Base-by-base conservation (phyloP, 495 filamentous ascomycete genomes). In the Xylaria venustula region DNA sequence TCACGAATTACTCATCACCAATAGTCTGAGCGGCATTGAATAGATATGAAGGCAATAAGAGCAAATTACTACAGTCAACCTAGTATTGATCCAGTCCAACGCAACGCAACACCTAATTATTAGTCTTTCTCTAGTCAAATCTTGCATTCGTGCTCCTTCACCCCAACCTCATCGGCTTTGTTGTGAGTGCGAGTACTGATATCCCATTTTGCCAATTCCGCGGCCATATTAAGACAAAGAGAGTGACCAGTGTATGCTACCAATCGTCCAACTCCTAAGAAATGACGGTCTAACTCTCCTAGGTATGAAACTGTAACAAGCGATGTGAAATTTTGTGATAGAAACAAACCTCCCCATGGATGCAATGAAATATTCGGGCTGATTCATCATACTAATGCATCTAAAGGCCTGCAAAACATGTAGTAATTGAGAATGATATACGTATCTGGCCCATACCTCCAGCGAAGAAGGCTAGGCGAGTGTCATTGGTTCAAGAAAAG, bases 331-430 rank as follows among this genome's bases (percentile, higher is more conserved):
- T 50, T 45, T 25, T 25, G 37, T 34, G 7, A 37, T 22, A 6
- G 25, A 45, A 40, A 40, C 26, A 55, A 42, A 34, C 30, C 51
- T 44, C 12, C 23, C 37, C 17, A 15, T 14, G 46, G 40, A 60
- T 60, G 57, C 48, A 41, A 60, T 52, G 45, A 58, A 25, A 61
- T 67, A 63, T 30, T 55, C 47, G 58, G 45, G 63, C 59, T 55
- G 59, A 65, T 66, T 65, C 54, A 52, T 62, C 15, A 58, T 69
- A 71, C 58, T 56, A 45, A 71, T 69, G 45, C 65, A 65, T 26
- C 34, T 71, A 69, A 61, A 54, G 47, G 54, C 61, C 62, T 71
- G 62, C 60, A 48, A 47, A 60, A 55, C 62, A 64, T 54, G 42
- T 34, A 45, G 50, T 64, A 64, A 61, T 61, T 46, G 59, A 47